Evolutionary conservation across 805 yeast genomes (phyloP).

Genomic region (Candida silvicultrix): DNA sequence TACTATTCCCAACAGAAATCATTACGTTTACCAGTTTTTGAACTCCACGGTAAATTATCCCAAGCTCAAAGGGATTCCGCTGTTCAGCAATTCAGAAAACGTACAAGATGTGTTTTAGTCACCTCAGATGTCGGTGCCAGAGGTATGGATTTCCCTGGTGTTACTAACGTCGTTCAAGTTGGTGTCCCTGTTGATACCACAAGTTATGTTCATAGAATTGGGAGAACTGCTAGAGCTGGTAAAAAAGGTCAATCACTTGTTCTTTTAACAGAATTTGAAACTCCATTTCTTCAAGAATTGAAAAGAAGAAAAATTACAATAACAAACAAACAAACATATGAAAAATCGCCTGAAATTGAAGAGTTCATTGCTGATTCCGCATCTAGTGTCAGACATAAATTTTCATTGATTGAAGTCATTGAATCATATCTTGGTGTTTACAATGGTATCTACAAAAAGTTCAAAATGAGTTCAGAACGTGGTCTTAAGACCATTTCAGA

Average conservation of each 20-base stretch:
- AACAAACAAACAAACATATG: slow-evolving; percentile 33
- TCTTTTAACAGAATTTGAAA: slow-evolving; percentile 51
- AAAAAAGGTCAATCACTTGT: slow-evolving; percentile 64
- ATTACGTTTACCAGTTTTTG: slow-evolving; percentile 25
- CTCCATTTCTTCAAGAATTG: slow-evolving; percentile 46
- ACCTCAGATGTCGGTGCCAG: slow-evolving; percentile 94
- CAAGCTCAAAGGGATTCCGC: slow-evolving; percentile 62
- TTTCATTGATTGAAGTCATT: slow-evolving; percentile 24
- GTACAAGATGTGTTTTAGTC: slow-evolving; percentile 52
- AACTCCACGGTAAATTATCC: slow-evolving; percentile 69
- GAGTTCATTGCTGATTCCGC: slow-evolving; percentile 23
- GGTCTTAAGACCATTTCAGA: slow-evolving; percentile 27
- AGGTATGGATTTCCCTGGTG: slow-evolving; percentile 92
- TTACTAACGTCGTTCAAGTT: slow-evolving; percentile 78
- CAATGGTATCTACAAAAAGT: slow-evolving; percentile 26
- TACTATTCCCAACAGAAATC: slow-evolving; percentile 14
- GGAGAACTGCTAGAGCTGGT: slow-evolving; percentile 95
- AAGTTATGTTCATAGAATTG: slow-evolving; percentile 89
- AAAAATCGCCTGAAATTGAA: slow-evolving; percentile 29
- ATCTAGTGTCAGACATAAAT: slow-evolving; percentile 19
- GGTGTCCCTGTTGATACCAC: slow-evolving; percentile 70
- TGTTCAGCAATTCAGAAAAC: slow-evolving; percentile 45
- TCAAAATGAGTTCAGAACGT: slow-evolving; percentile 25
- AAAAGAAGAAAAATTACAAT: slow-evolving; percentile 50
- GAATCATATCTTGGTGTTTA: slow-evolving; percentile 31